Evolutionary conservation across 2,329 filamentous ascomycete genomes (phyloP).

Genomic region (Colletotrichum tanaceti): DNA sequence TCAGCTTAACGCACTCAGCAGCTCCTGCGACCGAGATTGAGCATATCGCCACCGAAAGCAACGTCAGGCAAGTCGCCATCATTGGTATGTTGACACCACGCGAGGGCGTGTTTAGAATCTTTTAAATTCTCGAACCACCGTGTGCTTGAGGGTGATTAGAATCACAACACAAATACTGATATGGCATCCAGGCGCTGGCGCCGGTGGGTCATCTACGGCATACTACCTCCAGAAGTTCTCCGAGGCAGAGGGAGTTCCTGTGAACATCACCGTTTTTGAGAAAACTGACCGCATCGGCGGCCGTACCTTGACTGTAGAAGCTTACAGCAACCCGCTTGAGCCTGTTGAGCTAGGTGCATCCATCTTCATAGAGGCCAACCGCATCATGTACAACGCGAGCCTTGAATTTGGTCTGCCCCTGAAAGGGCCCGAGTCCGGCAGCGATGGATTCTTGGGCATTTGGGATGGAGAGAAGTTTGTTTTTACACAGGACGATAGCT

Average conservation of each 20-base stretch:
- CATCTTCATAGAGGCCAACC: constrained; percentile 89
- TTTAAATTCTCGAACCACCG: not conserved
- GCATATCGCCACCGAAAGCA: constrained; percentile 40
- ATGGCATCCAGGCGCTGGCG: constrained; percentile 77
- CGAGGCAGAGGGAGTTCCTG: constrained; percentile 63
- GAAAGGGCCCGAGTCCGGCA: constrained; percentile 56
- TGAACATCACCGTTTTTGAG: constrained; percentile 92
- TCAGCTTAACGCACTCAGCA: constrained; percentile 38
- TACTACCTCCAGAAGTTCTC: constrained; percentile 84
- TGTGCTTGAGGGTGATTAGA: not conserved
- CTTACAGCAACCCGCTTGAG: constrained; percentile 72
- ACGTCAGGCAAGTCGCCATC: constrained; percentile 45
- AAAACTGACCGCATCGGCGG: constrained; percentile 82
- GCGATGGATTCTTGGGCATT: constrained; percentile 74
- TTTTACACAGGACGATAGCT: constrained; percentile 69
- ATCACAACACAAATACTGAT: constrained; percentile 6
- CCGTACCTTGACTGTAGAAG: constrained; percentile 85
- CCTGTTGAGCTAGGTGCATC: constrained; percentile 90
- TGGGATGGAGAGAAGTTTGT: constrained; percentile 87
- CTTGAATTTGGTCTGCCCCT: constrained; percentile 76
- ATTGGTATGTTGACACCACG: constrained; percentile 43
- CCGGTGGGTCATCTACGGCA: constrained; percentile 86
- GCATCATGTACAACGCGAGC: constrained; percentile 81
- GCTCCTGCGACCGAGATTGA: constrained; percentile 37
- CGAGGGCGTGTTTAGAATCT: not conserved